Conservation (phyloP, 139 green algal species). For the Tetraselmis chui region DNA sequence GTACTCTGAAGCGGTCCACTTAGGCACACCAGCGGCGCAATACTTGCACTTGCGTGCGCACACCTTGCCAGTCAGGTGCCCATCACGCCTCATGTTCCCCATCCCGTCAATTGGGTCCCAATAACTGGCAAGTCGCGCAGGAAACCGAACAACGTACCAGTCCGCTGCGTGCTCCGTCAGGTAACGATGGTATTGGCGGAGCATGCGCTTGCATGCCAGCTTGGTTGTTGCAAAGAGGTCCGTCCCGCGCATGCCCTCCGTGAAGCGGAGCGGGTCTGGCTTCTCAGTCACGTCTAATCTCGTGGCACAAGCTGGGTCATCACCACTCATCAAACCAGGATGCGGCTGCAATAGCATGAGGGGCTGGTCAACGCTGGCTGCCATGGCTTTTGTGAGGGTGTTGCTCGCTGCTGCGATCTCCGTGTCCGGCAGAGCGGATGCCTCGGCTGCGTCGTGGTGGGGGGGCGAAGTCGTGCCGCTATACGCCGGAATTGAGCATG, state of each 20-base stretch:
- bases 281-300: background rate
- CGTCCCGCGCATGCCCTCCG: background rate
- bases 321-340: background rate
- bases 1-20: background rate
- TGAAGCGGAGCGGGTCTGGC: background rate
- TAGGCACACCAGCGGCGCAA: background rate
- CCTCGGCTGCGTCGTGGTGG: background rate
- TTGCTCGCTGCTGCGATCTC: background rate
- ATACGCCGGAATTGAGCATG: background rate
- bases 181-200: background rate
- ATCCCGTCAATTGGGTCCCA: background rate
- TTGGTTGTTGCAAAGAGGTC: background rate
- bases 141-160: background rate
- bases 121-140: background rate
- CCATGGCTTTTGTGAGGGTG: background rate
- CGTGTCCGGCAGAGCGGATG: background rate
- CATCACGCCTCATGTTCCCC: background rate
- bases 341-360: background rate
- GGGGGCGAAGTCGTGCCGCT: background rate
- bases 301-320: background rate
- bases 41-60: background rate
- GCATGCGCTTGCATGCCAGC: background rate
- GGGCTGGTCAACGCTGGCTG: background rate
- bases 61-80: background rate
- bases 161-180: background rate